phyloP scores from a whole-genome alignment of 352 stramenopile species.

The Phytophthora citrophthora region DNA sequence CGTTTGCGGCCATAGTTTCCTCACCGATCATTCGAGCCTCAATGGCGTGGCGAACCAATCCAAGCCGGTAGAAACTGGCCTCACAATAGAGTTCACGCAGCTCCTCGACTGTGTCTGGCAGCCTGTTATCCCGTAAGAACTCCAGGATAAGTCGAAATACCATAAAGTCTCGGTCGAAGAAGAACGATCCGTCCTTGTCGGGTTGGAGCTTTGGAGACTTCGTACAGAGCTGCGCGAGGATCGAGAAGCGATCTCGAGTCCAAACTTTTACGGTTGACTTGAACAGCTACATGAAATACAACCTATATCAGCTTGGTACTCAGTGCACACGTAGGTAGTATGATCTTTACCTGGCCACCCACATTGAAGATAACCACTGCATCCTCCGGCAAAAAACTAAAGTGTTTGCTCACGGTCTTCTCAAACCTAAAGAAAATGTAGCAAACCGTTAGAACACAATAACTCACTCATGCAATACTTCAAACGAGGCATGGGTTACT shows the following conservation, averaged over 20 bases:
- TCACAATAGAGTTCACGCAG: slow-evolving; percentile 83
- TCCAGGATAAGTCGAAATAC: slow-evolving; percentile 77
- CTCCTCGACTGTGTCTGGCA: slow-evolving; percentile 61
- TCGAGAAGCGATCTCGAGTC: slow-evolving; percentile 80
- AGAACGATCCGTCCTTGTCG: slow-evolving; percentile 63
- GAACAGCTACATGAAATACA: slow-evolving; percentile 49
- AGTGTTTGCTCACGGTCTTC: slow-evolving; percentile 54
- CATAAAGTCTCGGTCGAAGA: slow-evolving; percentile 77
- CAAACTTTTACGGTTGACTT: slow-evolving; percentile 76
- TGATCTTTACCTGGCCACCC: slow-evolving; percentile 48
- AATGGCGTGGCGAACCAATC: slow-evolving; percentile 76
- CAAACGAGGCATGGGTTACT: slow-evolving; percentile 31
- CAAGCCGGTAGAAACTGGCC: slow-evolving; percentile 78
- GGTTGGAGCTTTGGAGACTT: slow-evolving; percentile 60
- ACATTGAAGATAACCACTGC: slow-evolving; percentile 76
- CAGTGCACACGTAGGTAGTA: neutral
- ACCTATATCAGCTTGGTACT: neutral
- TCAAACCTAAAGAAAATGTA: slow-evolving; percentile 55
- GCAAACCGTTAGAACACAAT: neutral
- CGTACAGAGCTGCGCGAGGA: slow-evolving; percentile 83
- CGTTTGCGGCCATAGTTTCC: slow-evolving; percentile 41
- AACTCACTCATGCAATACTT: neutral
- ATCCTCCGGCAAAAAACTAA: slow-evolving; percentile 58
- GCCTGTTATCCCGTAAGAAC: slow-evolving; percentile 70
- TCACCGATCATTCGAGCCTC: slow-evolving; percentile 78